Base-by-base conservation (phyloP, 2,329 filamentous ascomycete species). In the Verticillium isaacii region DNA sequence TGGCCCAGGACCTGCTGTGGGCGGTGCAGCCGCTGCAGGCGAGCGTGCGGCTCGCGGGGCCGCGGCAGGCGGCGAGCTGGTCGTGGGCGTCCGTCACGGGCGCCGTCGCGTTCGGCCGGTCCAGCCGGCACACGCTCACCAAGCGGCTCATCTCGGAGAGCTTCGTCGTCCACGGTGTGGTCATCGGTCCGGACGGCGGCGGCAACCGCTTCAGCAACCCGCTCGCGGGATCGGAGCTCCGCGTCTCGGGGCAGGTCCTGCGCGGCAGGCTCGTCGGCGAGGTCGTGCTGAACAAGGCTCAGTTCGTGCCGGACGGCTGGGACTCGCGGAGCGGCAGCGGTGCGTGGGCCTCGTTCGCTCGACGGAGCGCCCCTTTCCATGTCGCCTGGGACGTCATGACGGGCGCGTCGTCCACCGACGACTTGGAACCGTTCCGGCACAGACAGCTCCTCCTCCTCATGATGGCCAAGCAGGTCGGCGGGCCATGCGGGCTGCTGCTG, bases 41-140 rank as follows among this genome's bases (percentile, higher is more conserved):
- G 15, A 56, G 54, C n/a, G 15, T 14, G 14, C 54, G 54, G 7
- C 25, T 56, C 32, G 19, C 32, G 29, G 4, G 9, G 25, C 29
- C 29, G 29, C 14, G 54, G 15, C 25, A 14, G 14, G 63, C 64
- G 19, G 70, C 62, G 58, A 79, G 65, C 45, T 68, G 66, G 56
- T 71, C 61, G 12, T 56, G 54, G 54, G 54, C 14, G 5, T 32
- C 54, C 29, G 29, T 56, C 29, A 56, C 54, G 14, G 54, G 54
- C 6, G 32, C 25, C 11, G 32, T 56, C 9, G 32, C 54, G 25
- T 56, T 32, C 45, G 45, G 19, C n/a, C 45, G 45, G 11, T 52
- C 45, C n/a, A 52, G 19, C 19, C 8, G 45, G 12, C n/a, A 25
- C 45, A 19, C 11, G 17, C 8, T 25, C 45, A 19, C 5, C 45